Conservation (phyloP, 805 yeast genomes). For the Cyberlindnera japonica region DNA sequence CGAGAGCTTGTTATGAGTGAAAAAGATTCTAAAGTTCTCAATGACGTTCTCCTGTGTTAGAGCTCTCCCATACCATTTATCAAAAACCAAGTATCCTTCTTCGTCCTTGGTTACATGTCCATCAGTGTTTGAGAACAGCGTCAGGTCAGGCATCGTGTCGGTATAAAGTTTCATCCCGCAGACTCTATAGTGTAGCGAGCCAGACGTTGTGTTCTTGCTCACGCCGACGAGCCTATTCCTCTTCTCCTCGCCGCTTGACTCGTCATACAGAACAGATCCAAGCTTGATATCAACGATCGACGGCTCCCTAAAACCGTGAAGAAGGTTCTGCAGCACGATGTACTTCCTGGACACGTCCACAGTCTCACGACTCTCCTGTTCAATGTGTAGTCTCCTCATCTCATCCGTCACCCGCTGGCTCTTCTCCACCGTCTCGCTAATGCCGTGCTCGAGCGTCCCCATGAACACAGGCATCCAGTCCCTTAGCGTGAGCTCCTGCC, state of each 20-base stretch:
- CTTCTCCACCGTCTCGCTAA: conserved; percentile 29
- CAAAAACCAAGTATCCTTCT: conserved; percentile 46
- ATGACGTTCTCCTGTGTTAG: conserved; percentile 42
- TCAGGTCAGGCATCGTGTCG: conserved; percentile 17
- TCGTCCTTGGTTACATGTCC: conserved; percentile 22
- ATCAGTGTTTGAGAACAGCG: conserved; percentile 12
- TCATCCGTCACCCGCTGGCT: conserved; percentile 25
- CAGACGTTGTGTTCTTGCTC: conserved; percentile 72
- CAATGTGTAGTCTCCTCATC: conserved; percentile 11
- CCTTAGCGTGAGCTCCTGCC: conserved; percentile 32
- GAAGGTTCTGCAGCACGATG: conserved; percentile 68
- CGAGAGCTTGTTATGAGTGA: conserved; percentile 37
- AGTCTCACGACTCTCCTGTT: not conserved
- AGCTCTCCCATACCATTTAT: conserved; percentile 70
- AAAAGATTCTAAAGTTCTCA: conserved; percentile 43
- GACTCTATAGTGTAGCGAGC: conserved; percentile 67
- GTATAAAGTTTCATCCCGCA: conserved; percentile 78
- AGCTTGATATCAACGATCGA: conserved; percentile 80
- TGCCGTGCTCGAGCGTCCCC: conserved; percentile 55
- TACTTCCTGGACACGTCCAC: conserved; percentile 30
- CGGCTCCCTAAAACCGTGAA: conserved; percentile 60
- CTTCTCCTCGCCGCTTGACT: conserved; percentile 55
- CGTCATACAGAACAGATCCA: conserved; percentile 71
- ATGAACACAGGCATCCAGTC: conserved; percentile 64
- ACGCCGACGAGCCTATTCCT: conserved; percentile 57